Base-by-base conservation (phyloP, 352 stramenopile species). In the Phytophthora hybrid region DNA sequence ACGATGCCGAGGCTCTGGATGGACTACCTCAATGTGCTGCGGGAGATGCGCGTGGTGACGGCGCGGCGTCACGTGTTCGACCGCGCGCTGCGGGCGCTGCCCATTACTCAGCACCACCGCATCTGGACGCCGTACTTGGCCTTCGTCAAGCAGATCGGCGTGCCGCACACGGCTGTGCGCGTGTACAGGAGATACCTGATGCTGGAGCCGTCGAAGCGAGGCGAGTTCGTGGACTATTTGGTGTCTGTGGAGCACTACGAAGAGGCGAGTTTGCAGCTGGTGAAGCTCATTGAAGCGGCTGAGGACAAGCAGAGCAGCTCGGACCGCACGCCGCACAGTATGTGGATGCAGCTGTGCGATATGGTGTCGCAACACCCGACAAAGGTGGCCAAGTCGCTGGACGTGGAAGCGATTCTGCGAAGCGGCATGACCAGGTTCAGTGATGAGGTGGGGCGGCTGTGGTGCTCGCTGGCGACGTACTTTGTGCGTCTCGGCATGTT, bases 1-100 rank as follows among this genome's bases (percentile, higher is more conserved):
- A 99, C 98, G 58, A 99, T 99, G 94, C 98, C 98, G 16, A 81
- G 93, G 52, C 90, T 99, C 19, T 99, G 98, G 98, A 80, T 98
- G 26, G 79, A 97, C 53, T 98, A 98, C 70, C 78, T 93, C 19
- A 66, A 85, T 52, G 73, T 98, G 19, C 68, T 98, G 34, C 79
- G 87, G 16, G 74, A 91, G 54, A 86, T 93, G 79, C 84, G 88
- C 64, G 79, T 83, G 21, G 87, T 97, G 56, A 98, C 93, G 9
- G 63, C 74, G 26, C 81, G 82, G 21, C 92, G 98, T 23, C 88
- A 89, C 41, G 89, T 93, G 26, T 99, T 99, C 63, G 97, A 99
- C 84, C 89, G 97, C 63, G 96, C 97, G 31, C 87, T 99, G 7
- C 85, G 97, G 18, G 90, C 96, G 23, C 84, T 99, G 39, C 98